Evolutionary conservation across 192 early-diverging fungal genomes (phyloP).

Genomic region (Allomyces macrogynus): DNA sequence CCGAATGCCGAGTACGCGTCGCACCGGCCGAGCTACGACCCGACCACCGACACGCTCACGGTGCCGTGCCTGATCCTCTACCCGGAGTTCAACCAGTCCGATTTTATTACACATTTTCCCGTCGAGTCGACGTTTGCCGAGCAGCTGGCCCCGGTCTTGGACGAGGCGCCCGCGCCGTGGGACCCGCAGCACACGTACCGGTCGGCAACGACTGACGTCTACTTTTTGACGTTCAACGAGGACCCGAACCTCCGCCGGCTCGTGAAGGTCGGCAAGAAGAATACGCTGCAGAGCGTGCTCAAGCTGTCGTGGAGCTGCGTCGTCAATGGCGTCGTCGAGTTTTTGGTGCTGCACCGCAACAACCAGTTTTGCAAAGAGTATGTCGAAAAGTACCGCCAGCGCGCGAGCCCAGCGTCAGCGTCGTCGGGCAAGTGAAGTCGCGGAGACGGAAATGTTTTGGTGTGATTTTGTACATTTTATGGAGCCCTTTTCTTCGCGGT

Average conservation of each 20-base stretch:
- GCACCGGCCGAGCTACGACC: slow-evolving; percentile 8
- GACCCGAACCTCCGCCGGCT: slow-evolving; percentile 23
- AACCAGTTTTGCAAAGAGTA: background rate
- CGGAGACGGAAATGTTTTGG: too few relatives aligned
- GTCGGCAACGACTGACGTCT: slow-evolving; percentile 49
- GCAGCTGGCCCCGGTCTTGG: slow-evolving; percentile 66
- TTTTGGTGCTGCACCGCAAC: slow-evolving; percentile 51
- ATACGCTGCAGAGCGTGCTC: slow-evolving; percentile 42
- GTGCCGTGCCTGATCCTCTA: slow-evolving; percentile 87
- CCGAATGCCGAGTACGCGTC: background rate
- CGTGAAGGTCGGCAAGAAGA: slow-evolving; percentile 39
- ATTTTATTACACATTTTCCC: slow-evolving; percentile 66
- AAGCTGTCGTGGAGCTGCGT: slow-evolving; percentile 43
- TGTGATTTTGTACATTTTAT: too few relatives aligned
- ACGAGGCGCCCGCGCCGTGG: slow-evolving; percentile 55
- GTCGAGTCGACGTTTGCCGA: slow-evolving; percentile 64
- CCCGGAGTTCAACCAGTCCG: slow-evolving; percentile 78
- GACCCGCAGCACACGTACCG: slow-evolving; percentile 48
- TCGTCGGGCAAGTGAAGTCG: too few relatives aligned
- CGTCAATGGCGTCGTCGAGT: slow-evolving; percentile 61
- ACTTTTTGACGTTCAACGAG: slow-evolving; percentile 43
- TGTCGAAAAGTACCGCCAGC: background rate
- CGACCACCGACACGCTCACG: slow-evolving; percentile 31
- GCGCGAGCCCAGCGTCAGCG: too few relatives aligned
- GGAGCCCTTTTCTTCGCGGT: too few relatives aligned